These are phyloP conservation scores for Exophiala phaeomuriformis DNA, from an alignment of 2,329 filamentous ascomycete species.

Conservation along the genomic window DNA sequence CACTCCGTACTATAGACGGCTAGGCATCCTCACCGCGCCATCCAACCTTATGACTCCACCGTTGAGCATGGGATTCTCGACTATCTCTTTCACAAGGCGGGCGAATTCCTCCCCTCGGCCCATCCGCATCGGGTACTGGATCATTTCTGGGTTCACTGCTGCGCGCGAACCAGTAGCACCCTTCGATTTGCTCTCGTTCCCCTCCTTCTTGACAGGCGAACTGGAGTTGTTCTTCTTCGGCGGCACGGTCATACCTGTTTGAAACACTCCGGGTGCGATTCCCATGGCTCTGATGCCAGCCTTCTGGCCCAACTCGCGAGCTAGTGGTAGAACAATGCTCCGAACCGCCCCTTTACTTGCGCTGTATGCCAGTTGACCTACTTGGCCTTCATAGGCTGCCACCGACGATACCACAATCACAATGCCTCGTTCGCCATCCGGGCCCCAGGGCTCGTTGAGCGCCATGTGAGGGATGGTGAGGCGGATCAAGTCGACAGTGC, in stretches of 20 bases:
- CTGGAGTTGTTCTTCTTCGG: slow-evolving; percentile 7
- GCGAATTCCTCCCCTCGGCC: slow-evolving; percentile 27
- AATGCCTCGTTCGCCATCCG: slow-evolving; percentile 26
- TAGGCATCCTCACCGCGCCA: slow-evolving; percentile 27
- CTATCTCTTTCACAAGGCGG: slow-evolving; percentile 24
- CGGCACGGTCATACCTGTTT: slow-evolving; percentile 25
- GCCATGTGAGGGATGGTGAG: slow-evolving; percentile 26
- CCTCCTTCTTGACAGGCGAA: slow-evolving; percentile 10
- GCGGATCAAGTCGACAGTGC: slow-evolving; percentile 27
- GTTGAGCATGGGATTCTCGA: slow-evolving; percentile 29
- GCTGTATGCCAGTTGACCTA: slow-evolving; percentile 28
- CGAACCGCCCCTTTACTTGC: slow-evolving; percentile 28
- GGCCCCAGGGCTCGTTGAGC: slow-evolving; percentile 18
- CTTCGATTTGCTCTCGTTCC: slow-evolving; percentile 8
- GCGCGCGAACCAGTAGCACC: slow-evolving; percentile 13
- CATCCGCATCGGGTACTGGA: slow-evolving; percentile 27
- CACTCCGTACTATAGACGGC: slow-evolving; percentile 14
- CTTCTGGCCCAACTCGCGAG: slow-evolving; percentile 26
- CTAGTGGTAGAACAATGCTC: slow-evolving; percentile 27
- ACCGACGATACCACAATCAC: slow-evolving; percentile 26
- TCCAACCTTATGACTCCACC: slow-evolving; percentile 26
- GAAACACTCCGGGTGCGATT: slow-evolving; percentile 27
- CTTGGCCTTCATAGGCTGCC: slow-evolving; percentile 27
- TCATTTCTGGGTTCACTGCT: slow-evolving; percentile 22
- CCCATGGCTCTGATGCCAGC: slow-evolving; percentile 27